Conservation (phyloP, 2,329 filamentous ascomycete genomes). For the Hymenoscyphus infarciens region DNA sequence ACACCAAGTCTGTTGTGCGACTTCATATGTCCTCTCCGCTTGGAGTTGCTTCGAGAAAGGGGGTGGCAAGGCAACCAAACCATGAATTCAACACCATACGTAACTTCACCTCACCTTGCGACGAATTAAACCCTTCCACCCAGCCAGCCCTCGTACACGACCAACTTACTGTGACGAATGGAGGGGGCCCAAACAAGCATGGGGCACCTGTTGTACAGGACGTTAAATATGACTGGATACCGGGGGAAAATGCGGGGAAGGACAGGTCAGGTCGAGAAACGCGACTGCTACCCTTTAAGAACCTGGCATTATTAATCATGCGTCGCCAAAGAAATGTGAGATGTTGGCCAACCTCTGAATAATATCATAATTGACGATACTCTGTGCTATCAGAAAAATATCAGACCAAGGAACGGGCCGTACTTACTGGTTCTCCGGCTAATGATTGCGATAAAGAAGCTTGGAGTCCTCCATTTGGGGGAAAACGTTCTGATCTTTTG, state of each 20-base stretch:
- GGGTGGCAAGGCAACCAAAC: neutral
- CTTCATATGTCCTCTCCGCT: conserved; percentile 1
- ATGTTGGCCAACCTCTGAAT: neutral
- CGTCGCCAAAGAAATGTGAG: neutral
- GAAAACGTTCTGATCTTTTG: too few relatives aligned
- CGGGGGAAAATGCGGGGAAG: conserved; percentile 9
- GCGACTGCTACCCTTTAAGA: neutral
- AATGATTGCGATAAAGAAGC: too few relatives aligned
- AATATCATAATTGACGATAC: neutral
- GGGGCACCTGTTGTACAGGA: conserved; percentile 7
- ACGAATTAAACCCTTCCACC: neutral
- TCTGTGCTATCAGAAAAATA: neutral
- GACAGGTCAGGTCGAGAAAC: conserved; percentile 4
- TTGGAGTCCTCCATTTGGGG: too few relatives aligned
- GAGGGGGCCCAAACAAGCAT: neutral
- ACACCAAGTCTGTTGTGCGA: neutral
- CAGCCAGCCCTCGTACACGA: too few relatives aligned
- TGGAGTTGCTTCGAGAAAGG: neutral
- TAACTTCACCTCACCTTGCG: neutral
- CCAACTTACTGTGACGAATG: too few relatives aligned
- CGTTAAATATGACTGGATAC: conserved; percentile 6
- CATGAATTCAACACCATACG: neutral
- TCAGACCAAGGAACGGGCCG: neutral
- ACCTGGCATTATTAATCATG: neutral
- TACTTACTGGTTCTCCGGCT: neutral